Percentiles rank a stretch among this genome's conserved stretches.
These are phyloP conservation scores for Saccharata proteae DNA, from an alignment of 2,329 filamentous ascomycete species.

Conservation along the genomic window DNA sequence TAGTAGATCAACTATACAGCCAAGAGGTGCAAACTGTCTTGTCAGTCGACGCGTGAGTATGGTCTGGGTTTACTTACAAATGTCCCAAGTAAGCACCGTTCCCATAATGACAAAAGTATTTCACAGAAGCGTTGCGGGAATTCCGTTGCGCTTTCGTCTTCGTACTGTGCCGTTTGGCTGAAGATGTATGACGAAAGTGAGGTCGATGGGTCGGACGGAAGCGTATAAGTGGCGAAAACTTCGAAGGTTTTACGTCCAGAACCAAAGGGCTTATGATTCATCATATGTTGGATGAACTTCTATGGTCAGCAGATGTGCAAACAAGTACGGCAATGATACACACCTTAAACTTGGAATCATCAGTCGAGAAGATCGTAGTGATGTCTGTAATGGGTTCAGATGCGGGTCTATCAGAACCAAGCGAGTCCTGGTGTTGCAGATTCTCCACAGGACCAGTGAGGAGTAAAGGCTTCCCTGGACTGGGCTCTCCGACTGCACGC, in stretches of 20 bases:
- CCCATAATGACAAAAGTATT: slow-evolving; percentile 56
- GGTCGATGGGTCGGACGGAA: slow-evolving; percentile 50
- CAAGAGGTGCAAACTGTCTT: slow-evolving; percentile 47
- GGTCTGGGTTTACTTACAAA: slow-evolving; percentile 21
- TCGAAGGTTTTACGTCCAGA: slow-evolving; percentile 55
- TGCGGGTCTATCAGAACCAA: not conserved
- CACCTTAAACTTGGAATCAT: slow-evolving; percentile 25
- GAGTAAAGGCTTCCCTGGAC: slow-evolving; percentile 52
- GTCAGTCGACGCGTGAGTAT: slow-evolving; percentile 9
- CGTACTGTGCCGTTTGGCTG: slow-evolving; percentile 47
- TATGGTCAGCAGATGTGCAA: not conserved
- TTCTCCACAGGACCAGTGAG: slow-evolving; percentile 19
- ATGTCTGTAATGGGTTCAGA: slow-evolving; percentile 11
- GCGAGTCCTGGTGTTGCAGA: not conserved
- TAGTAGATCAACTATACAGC: slow-evolving; percentile 52
- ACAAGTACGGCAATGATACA: not conserved
- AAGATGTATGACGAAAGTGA: slow-evolving; percentile 58
- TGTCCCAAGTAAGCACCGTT: slow-evolving; percentile 51
- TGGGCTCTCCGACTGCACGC: slow-evolving; percentile 47
- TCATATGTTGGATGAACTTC: slow-evolving; percentile 45
- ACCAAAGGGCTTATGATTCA: slow-evolving; percentile 48
- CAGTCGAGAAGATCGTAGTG: slow-evolving; percentile 24
- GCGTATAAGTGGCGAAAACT: slow-evolving; percentile 49
- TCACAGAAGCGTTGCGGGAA: slow-evolving; percentile 54
- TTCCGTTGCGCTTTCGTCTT: slow-evolving; percentile 35